phyloP scores from a whole-genome alignment of 2,329 filamentous ascomycete genomes.

The Trichothecium sympodiale region DNA sequence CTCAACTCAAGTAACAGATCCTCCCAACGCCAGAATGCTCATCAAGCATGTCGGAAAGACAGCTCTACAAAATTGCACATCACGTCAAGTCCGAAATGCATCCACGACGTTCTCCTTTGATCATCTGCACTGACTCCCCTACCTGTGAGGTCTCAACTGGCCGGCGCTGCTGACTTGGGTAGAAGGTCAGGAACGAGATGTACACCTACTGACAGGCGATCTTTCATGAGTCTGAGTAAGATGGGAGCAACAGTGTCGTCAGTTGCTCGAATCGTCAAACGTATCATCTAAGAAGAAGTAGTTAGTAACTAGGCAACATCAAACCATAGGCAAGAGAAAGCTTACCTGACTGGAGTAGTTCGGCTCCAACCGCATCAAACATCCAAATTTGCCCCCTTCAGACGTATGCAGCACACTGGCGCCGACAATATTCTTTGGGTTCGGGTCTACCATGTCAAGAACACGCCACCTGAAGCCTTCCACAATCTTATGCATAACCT shows the following conservation, averaged over 20 bases:
- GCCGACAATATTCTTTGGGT: constrained; percentile 86
- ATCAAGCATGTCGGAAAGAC: too few species aligned
- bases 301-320: not conserved
- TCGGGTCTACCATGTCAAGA: constrained; percentile 78
- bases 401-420: constrained; percentile 76
- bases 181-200: too few species aligned
- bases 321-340: constrained; percentile 5
- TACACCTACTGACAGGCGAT: constrained; percentile 52
- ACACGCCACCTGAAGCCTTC: constrained; percentile 86
- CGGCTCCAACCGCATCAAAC: constrained; percentile 84
- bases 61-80: too few species aligned
- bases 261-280: constrained; percentile 85
- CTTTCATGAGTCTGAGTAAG: constrained; percentile 78
- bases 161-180: too few species aligned
- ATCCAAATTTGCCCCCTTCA: constrained; percentile 84
- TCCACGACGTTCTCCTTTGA: too few species aligned
- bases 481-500: constrained; percentile 61
- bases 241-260: constrained; percentile 78
- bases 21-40: too few species aligned
- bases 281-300: constrained; percentile 62
- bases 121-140: too few species aligned
- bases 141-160: too few species aligned
- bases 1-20: not conserved
- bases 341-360: constrained; percentile 86
- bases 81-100: too few species aligned